Conservation (phyloP, 768 basidiomycete species). For the Pluteus cervinus region DNA sequence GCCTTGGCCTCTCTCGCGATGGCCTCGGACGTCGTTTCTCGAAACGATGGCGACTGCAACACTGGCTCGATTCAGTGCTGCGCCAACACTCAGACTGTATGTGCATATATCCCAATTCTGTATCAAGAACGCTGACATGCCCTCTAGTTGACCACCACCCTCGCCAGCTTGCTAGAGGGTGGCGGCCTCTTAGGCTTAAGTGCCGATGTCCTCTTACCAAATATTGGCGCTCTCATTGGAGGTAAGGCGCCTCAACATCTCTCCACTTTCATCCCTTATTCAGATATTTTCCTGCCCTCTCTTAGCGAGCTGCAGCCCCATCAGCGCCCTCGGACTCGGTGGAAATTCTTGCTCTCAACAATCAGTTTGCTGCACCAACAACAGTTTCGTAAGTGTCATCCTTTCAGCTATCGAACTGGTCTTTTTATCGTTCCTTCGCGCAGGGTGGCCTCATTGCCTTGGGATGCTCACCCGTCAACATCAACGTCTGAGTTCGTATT, state of each 20-base stretch:
- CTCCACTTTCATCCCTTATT: neutral
- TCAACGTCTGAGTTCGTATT: constrained; percentile 13
- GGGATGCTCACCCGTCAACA: constrained; percentile 24
- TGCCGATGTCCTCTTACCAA: constrained; percentile 5
- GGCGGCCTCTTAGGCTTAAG: constrained; percentile 5
- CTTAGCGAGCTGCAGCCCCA: constrained; percentile 7
- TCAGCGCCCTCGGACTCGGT: constrained; percentile 6
- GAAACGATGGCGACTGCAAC: constrained; percentile 8
- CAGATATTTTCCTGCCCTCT: neutral
- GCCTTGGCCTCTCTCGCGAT: neutral
- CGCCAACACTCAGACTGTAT: constrained; percentile 7
- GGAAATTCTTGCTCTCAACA: constrained; percentile 12
- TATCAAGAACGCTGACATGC: neutral
- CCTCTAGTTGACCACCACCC: constrained; percentile 1
- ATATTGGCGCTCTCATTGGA: constrained; percentile 11
- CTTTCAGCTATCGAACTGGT: neutral
- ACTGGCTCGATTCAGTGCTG: constrained; percentile 10
- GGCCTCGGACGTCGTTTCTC: neutral
- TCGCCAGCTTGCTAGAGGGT: constrained; percentile 4
- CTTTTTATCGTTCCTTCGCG: neutral
- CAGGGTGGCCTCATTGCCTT: constrained; percentile 21
- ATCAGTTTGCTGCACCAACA: constrained; percentile 24
- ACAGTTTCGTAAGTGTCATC: constrained; percentile 16
- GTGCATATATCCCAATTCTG: neutral
- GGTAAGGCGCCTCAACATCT: neutral